Base-by-base conservation (phyloP, 2,329 filamentous ascomycete species). In the Teratosphaeriaceae sp. region DNA sequence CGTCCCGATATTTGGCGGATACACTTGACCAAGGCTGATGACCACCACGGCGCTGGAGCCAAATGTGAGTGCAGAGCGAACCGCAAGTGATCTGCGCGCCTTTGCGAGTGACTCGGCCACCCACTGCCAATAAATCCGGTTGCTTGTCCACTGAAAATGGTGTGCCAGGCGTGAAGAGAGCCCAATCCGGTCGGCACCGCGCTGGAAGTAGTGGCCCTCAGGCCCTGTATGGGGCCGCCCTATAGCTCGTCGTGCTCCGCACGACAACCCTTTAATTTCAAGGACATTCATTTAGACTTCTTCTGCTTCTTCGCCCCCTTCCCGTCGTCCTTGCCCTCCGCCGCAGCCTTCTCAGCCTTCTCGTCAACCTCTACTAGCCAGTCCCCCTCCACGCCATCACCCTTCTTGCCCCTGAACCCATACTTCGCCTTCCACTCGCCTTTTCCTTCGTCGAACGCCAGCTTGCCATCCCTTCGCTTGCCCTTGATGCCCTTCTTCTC, bases 401-500 rank as follows among this genome's bases (percentile, higher is more conserved):
- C 80, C 73, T 92, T 90, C 65, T 85, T 82, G 48, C 84, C 89
- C 71, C 90, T 85, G 71, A 92, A 95, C 1, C 92, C 92, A 88
- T 90, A 98, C 67, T 88, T 89, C 50, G 86, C 84, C 62, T 88
- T 85, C 88, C 88, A 97, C 64, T 92, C 85, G 52, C 86, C 85
- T 23, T 73, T 85, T 46, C 75, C 80, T 67, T 94, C 86, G 66
- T 97, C 88, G 65, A 83, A 97, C 44, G 84, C 80, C 57, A 89
- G 70, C 70, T 95, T 84, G 65, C 79, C 76, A 62, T 92, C 88
- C 53, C 84, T 79, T 53, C 79, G 84, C 78, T 89, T 94, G 67
- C 82, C 80, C 71, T 85, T 86, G 70, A 98, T 97, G 43, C 92
- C 92, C 76, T 96, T 94, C 79, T 94, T 94, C 66, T 82, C 84